phyloP scores from a whole-genome alignment of 495 filamentous ascomycete species.

The Xylona heveae region DNA sequence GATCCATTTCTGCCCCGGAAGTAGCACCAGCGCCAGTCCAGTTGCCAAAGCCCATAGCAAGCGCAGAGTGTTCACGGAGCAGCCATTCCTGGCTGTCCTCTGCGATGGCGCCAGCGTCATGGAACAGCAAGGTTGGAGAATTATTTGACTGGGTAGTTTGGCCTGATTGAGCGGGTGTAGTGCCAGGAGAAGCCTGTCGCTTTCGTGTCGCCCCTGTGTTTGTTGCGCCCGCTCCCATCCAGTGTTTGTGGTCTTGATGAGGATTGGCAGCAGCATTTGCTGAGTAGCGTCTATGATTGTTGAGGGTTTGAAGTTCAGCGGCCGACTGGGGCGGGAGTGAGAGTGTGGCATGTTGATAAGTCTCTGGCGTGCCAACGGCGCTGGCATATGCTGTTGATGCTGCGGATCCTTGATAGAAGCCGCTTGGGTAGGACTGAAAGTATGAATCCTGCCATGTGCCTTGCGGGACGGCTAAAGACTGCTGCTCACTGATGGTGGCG shows the following conservation, averaged over 20 bases:
- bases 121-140: conserved; percentile 22
- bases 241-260: too few relatives aligned
- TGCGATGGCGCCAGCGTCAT: conserved; percentile 22
- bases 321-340: not conserved
- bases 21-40: too few relatives aligned
- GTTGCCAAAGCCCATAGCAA: conserved; percentile 24
- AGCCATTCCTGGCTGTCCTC: conserved; percentile 39
- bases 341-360: not conserved
- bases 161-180: conserved; percentile 5
- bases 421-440: not conserved
- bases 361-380: not conserved
- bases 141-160: conserved; percentile 10
- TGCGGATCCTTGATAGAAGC: not conserved
- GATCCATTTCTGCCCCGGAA: too few relatives aligned
- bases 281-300: too few relatives aligned
- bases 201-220: conserved; percentile 2
- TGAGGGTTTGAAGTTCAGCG: not conserved
- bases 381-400: not conserved
- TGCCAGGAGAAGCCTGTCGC: conserved; percentile 9
- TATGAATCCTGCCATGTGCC: not conserved
- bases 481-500: not conserved
- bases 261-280: too few relatives aligned
- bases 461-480: not conserved
- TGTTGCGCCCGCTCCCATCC: too few relatives aligned
- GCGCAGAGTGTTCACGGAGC: conserved; percentile 24